Evolutionary conservation across 768 basidiomycete genomes (phyloP).

Genomic region (Boletales sp.): DNA sequence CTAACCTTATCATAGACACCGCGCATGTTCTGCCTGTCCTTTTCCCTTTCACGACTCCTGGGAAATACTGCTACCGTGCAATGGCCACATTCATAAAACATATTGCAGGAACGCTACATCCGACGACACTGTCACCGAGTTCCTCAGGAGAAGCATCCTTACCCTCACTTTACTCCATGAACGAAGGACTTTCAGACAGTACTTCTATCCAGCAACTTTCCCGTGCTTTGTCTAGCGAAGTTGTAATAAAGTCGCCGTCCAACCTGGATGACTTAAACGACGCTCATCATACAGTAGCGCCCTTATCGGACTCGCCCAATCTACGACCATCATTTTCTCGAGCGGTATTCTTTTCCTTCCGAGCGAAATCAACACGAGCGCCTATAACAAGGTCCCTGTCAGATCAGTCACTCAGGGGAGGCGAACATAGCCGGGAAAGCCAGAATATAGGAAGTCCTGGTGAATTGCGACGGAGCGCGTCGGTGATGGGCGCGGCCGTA

Average conservation of each 20-base stretch:
- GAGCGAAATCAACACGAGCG: conserved; percentile 11
- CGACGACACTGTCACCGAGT: conserved; percentile 8
- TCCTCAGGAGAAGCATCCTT: conserved; percentile 7
- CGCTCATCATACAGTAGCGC: background rate
- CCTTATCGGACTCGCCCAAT: background rate
- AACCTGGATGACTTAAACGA: background rate
- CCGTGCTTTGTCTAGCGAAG: background rate
- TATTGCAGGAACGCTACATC: conserved; percentile 47
- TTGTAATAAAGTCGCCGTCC: background rate
- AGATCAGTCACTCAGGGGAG: conserved; percentile 7
- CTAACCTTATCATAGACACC: conserved; percentile 42
- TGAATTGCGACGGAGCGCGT: conserved; percentile 15
- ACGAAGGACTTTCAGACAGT: background rate
- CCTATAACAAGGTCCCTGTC: conserved; percentile 14
- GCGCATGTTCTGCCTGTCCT: conserved; percentile 73
- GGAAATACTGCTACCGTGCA: conserved; percentile 76
- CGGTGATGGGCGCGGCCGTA: conserved; percentile 8
- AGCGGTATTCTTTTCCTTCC: conserved; percentile 10
- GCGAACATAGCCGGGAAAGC: conserved; percentile 6
- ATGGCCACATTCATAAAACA: conserved; percentile 69
- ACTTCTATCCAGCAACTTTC: background rate
- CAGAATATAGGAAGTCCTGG: conserved; percentile 18
- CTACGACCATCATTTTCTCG: conserved; percentile 11
- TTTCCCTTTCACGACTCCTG: conserved; percentile 74
- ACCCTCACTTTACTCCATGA: conserved; percentile 1